A percentile compares a stretch with the other conserved stretches of the same genome.
phyloP scores from a whole-genome alignment of 1,284 basidiomycete species.

The Heterobasidion occidentale region DNA sequence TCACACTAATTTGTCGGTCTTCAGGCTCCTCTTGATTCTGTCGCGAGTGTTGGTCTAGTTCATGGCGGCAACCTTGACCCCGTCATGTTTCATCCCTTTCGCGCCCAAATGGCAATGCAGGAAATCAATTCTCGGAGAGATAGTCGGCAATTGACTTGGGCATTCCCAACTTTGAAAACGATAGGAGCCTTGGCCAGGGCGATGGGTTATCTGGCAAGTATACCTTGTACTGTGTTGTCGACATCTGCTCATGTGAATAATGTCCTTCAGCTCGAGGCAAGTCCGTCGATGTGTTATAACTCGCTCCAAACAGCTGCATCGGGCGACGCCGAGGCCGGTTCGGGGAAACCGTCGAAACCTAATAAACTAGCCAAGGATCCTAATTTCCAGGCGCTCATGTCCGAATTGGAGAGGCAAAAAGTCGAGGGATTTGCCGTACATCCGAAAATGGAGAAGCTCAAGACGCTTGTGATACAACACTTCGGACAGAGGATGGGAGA shows the following conservation, averaged over 20 bases:
- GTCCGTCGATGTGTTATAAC: slow-evolving; percentile 70
- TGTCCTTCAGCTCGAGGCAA: slow-evolving; percentile 68
- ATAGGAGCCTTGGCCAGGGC: slow-evolving; percentile 53
- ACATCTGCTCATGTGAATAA: not conserved
- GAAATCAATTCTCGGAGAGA: slow-evolving; percentile 28
- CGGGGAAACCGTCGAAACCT: slow-evolving; percentile 28
- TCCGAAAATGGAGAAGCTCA: slow-evolving; percentile 90
- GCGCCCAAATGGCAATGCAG: slow-evolving; percentile 32
- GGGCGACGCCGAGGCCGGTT: slow-evolving; percentile 21
- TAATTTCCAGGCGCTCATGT: slow-evolving; percentile 53
- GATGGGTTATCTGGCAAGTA: slow-evolving; percentile 74
- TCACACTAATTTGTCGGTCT: not conserved
- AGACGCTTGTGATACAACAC: slow-evolving; percentile 71
- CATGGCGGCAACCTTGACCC: slow-evolving; percentile 26
- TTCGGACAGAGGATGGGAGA: slow-evolving; percentile 60
- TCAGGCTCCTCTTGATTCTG: not conserved
- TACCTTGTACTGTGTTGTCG: not conserved
- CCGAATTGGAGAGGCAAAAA: slow-evolving; percentile 53
- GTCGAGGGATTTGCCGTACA: slow-evolving; percentile 57
- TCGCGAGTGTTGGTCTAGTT: slow-evolving; percentile 14
- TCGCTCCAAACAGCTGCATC: slow-evolving; percentile 40
- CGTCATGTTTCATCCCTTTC: slow-evolving; percentile 47
- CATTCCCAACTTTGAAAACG: slow-evolving; percentile 14
- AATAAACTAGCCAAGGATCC: slow-evolving; percentile 41
- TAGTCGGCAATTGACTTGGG: slow-evolving; percentile 15